A percentile compares a stretch with the other conserved stretches of the same genome.
Evolutionary conservation across 495 filamentous ascomycete species (phyloP).

Genomic region (Cercophora scortea): DNA sequence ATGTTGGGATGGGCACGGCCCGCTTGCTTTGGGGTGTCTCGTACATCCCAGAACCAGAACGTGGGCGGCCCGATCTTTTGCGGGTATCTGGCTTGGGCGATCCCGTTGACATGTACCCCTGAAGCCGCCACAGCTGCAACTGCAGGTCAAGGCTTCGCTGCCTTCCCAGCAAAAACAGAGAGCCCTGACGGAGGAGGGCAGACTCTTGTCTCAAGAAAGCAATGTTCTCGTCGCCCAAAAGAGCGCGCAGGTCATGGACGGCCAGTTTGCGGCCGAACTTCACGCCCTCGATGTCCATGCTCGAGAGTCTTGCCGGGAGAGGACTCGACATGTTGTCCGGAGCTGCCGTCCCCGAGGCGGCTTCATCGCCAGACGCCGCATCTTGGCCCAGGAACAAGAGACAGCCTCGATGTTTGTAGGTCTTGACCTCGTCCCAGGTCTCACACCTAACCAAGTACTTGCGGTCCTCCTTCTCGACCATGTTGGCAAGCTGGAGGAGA

Average conservation of each 20-base stretch:
- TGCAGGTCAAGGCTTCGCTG: slow-evolving; percentile 44
- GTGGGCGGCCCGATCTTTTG: no score
- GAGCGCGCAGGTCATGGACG: slow-evolving; percentile 33
- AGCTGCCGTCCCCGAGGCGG: background rate
- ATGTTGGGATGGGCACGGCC: no score
- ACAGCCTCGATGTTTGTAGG: slow-evolving; percentile 24
- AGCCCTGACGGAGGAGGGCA: slow-evolving; percentile 21
- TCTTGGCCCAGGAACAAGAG: slow-evolving; percentile 27
- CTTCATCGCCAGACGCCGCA: background rate
- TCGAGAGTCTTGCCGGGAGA: slow-evolving; percentile 17
- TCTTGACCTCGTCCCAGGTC: slow-evolving; percentile 25
- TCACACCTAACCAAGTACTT: slow-evolving; percentile 27
- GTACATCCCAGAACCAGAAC: no score
- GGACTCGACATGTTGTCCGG: background rate
- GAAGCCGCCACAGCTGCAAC: slow-evolving; percentile 58
- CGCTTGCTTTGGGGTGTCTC: no score
- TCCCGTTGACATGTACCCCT: slow-evolving; percentile 43
- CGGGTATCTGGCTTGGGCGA: no score
- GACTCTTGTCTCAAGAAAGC: slow-evolving; percentile 19
- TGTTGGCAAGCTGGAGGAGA: slow-evolving; percentile 20
- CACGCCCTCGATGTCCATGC: slow-evolving; percentile 18
- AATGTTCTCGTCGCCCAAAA: slow-evolving; percentile 31
- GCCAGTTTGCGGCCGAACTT: slow-evolving; percentile 18
- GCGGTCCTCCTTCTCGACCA: slow-evolving; percentile 14
- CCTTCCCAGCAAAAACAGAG: slow-evolving; percentile 34